Evolutionary conservation across 768 basidiomycete species (phyloP).

Genomic region (Amanita fuliginea): DNA sequence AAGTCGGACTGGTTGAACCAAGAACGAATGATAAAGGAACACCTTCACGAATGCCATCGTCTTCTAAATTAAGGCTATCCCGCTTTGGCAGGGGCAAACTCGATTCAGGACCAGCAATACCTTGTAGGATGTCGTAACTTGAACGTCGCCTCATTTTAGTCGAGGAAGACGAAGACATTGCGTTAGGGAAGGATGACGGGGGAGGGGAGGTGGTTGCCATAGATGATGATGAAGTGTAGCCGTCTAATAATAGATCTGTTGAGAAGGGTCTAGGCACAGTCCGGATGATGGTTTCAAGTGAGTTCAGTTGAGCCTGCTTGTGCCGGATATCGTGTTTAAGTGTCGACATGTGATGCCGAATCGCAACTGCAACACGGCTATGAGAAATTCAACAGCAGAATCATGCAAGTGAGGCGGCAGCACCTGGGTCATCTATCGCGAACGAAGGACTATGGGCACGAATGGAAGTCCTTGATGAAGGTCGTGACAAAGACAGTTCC

Average conservation of each 20-base stretch:
- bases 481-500: constrained; percentile 27
- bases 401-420: constrained; percentile 15
- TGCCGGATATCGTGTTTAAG: constrained; percentile 77
- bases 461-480: constrained; percentile 31
- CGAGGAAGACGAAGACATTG: constrained; percentile 19
- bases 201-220: constrained; percentile 20
- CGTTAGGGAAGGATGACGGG: constrained; percentile 18
- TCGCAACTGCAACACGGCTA: constrained; percentile 37
- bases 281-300: constrained; percentile 56
- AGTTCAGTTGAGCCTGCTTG: constrained; percentile 70
- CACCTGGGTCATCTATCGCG: constrained; percentile 59
- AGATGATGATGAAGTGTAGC: constrained; percentile 11
- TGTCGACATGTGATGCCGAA: constrained; percentile 72
- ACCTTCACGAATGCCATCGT: constrained; percentile 62
- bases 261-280: constrained; percentile 55
- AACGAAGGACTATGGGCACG: constrained; percentile 46
- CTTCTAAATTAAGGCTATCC: constrained; percentile 28
- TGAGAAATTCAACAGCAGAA: constrained; percentile 11
- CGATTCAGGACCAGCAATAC: constrained; percentile 68
- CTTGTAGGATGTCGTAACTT: constrained; percentile 61
- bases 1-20: constrained; percentile 23
- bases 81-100: constrained; percentile 59
- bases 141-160: constrained; percentile 49
- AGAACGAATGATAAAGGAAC: constrained; percentile 49
- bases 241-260: constrained; percentile 19